Base-by-base conservation (phyloP, 352 stramenopile genomes). In the Aphanomyces invadans region DNA sequence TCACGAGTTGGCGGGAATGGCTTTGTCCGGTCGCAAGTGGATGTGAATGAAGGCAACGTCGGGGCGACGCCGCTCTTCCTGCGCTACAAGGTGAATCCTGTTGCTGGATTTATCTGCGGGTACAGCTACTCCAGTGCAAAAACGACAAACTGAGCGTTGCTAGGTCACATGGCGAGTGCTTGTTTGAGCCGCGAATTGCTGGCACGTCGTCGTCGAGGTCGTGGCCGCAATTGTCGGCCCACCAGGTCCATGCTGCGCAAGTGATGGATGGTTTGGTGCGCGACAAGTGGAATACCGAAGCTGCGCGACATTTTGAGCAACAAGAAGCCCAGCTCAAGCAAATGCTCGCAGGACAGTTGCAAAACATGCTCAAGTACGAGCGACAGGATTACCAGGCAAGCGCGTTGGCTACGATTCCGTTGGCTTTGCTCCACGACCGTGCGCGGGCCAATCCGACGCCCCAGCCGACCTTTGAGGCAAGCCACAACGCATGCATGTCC, bases 141-240 rank as follows among this genome's bases (percentile, higher is more conserved):
- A n/a, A n/a, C n/a, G n/a, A n/a, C n/a, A n/a, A n/a, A n/a, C n/a
- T n/a, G n/a, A n/a, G n/a, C n/a, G n/a, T n/a, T n/a, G n/a, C n/a
- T n/a, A n/a, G n/a, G n/a, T n/a, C n/a, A n/a, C 85, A 89, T 65
- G 81, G 80, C 7, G 79, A 86, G 44, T 93, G 85, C 32, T 66
- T 93, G 28, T 93, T 93, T 69, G 68, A 64, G 69, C 38, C 80
- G 78, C 36, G 77, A 84, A 66, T 62, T n/a, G 36, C 2, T n/a
- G 29, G 29, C n/a, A n/a, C n/a, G n/a, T n/a, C n/a, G n/a, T n/a
- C n/a, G n/a, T n/a, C n/a, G n/a, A 57, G 21, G 12, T 33, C 19
- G 9, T 57, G 49, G 49, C 15, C 25, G n/a, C 15, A 48, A 59
- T 29, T 71, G 39, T 62, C 51, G 54, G 29, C 36, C 0, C 38